Conservation (phyloP, 2,329 filamentous ascomycete species). For the Talaromyces piceae region DNA sequence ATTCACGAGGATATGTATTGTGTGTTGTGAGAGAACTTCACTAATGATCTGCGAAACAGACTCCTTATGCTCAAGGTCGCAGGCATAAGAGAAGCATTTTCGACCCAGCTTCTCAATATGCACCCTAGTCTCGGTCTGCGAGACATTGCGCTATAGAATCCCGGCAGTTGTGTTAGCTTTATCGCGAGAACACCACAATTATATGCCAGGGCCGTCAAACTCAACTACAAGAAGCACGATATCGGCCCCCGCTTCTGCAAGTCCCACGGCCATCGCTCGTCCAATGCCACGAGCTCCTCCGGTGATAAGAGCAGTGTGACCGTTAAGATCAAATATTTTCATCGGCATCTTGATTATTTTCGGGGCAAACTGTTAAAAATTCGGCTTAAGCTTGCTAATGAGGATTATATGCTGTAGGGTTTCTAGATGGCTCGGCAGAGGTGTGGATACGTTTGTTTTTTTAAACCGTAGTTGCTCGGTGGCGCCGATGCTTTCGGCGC, state of each 20-base stretch:
- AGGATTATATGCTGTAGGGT: background rate
- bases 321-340: slow-evolving; percentile 6
- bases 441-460: background rate
- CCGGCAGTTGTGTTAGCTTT: too few relatives aligned
- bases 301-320: slow-evolving; percentile 24
- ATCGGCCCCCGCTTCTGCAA: slow-evolving; percentile 28
- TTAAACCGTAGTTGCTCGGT: too few relatives aligned
- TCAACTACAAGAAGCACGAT: slow-evolving; percentile 16
- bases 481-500: background rate
- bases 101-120: background rate
- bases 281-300: slow-evolving; percentile 26
- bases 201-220: background rate
- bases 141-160: background rate
- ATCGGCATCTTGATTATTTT: background rate
- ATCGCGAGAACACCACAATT: background rate
- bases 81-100: background rate
- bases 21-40: background rate
- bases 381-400: background rate
- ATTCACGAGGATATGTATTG: slow-evolving; percentile 3
- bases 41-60: background rate
- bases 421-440: background rate
- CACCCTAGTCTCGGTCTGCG: background rate
- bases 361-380: background rate
- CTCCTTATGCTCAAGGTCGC: background rate
- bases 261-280: slow-evolving; percentile 22